A percentile compares a stretch with the other conserved stretches of the same genome.
phyloP scores from a whole-genome alignment of 106 monocot species.

The Dendrobium huoshanense region DNA sequence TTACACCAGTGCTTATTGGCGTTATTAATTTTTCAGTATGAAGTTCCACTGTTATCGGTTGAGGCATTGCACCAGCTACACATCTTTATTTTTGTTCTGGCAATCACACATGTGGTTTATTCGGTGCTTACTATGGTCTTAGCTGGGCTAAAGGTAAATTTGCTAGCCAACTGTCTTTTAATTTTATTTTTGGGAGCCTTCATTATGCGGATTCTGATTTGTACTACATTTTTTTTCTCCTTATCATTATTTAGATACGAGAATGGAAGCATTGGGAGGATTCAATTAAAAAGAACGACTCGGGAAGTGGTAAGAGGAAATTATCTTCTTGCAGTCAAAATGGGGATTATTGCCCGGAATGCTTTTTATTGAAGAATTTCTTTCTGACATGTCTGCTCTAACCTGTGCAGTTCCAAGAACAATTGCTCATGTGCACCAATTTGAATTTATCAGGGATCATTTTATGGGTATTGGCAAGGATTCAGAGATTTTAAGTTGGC shows the following conservation, averaged over 20 bases:
- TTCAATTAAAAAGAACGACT: constrained; percentile 32
- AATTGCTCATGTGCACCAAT: constrained; percentile 38
- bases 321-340: not conserved
- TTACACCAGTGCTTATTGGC: not conserved
- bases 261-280: constrained; percentile 70
- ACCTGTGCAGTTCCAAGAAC: constrained; percentile 27
- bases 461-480: constrained; percentile 47
- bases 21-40: constrained; percentile 28
- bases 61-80: constrained; percentile 66
- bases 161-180: not conserved
- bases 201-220: not conserved
- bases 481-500: constrained; percentile 38
- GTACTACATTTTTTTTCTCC: not conserved
- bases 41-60: constrained; percentile 51
- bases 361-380: not conserved
- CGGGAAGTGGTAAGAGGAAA: constrained; percentile 27
- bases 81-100: constrained; percentile 70
- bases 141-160: constrained; percentile 51
- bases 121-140: constrained; percentile 56
- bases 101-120: constrained; percentile 57
- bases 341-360: not conserved
- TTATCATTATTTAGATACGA: constrained; percentile 33
- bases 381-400: not conserved
- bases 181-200: not conserved
- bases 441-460: constrained; percentile 59